Evolutionary conservation across 2,329 filamentous ascomycete species (phyloP).

Genomic region (Scytalidium lignicola): DNA sequence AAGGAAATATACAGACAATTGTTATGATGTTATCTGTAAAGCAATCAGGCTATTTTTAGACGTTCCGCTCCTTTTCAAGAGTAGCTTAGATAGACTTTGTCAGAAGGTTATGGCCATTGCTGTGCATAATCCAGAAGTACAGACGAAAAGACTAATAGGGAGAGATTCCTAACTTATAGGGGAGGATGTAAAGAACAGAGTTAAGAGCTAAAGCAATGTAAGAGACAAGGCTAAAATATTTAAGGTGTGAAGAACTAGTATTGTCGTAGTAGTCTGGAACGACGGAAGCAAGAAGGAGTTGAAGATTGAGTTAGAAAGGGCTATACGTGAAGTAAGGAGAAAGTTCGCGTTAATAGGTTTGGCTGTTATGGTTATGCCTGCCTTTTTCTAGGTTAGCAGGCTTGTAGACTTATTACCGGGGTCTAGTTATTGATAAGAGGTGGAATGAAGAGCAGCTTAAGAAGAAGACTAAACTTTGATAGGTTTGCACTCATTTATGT

Average conservation of each 20-base stretch:
- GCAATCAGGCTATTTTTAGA: slow-evolving; percentile 85
- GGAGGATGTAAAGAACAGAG: slow-evolving; percentile 85
- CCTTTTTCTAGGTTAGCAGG: slow-evolving; percentile 67
- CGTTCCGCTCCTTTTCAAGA: slow-evolving; percentile 88
- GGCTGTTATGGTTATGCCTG: slow-evolving; percentile 62
- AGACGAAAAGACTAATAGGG: slow-evolving; percentile 72
- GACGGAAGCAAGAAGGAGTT: slow-evolving; percentile 70
- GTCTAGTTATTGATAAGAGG: slow-evolving; percentile 60
- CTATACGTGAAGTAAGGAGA: slow-evolving; percentile 54
- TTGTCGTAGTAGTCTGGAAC: slow-evolving; percentile 86
- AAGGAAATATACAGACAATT: slow-evolving; percentile 74
- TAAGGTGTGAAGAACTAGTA: slow-evolving; percentile 55
- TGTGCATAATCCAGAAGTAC: slow-evolving; percentile 71
- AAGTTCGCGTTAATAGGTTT: slow-evolving; percentile 65
- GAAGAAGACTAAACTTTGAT: slow-evolving; percentile 54
- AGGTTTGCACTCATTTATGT: no score
- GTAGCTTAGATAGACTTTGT: slow-evolving; percentile 77
- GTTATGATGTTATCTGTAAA: slow-evolving; percentile 65
- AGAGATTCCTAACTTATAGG: slow-evolving; percentile 72
- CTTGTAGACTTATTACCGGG: slow-evolving; percentile 67
- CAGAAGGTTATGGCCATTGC: slow-evolving; percentile 83
- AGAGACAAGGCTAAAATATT: slow-evolving; percentile 75
- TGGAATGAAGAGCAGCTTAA: slow-evolving; percentile 61
- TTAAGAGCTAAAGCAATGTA: slow-evolving; percentile 82
- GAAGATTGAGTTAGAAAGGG: slow-evolving; percentile 49